Base-by-base conservation (phyloP, 2,329 filamentous ascomycete genomes). In the Tympanopsis confertula region DNA sequence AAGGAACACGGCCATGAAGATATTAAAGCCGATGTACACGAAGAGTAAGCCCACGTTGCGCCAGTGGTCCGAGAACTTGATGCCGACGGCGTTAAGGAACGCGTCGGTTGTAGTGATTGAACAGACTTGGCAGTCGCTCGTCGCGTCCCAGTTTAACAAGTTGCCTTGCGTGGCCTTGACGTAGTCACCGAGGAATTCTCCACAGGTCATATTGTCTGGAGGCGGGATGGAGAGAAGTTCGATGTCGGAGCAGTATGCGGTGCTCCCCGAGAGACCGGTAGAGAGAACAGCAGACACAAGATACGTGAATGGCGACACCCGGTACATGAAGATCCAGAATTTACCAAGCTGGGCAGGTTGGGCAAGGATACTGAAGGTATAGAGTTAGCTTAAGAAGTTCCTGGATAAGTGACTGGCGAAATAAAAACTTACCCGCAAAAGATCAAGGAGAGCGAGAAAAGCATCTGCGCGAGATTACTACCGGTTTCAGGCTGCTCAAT, bases 321-420 rank as follows among this genome's bases (percentile, higher is more conserved):
- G 74, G 58, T 89, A 89, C 78, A 87, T 84, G 65, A 86, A 86
- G 47, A 81, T 78, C 82, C 84, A 89, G 68, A 88, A 87, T 4
- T 72, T 62, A 0, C 84, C 82, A 22, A 89, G 69, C 2, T 60
- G 56, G 3, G 61, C 56, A 0, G 81, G 79, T 4, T 64, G 62
- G 19, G 78, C 77, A 43, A 93, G 70, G 36, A 91, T 80, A 67
- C 80, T 60, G 42, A 59, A 51, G 39, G 48, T 45, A 19, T 48
- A 44, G 38, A 13, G 39, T 41, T 14, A 50, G 30, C 3, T 44
- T 37, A 46, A 42, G 5, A 4, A 13, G 18, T 13, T 15, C 24
- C 19, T 32, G 39, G 20, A 14, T n/a, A 15, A 39, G 37, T 35
- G 15, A 42, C 38, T 59, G 57, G 19, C 18, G 10, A 30, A 26